phyloP scores from a whole-genome alignment of 1,284 basidiomycete species.

The Takashimella koratensis region DNA sequence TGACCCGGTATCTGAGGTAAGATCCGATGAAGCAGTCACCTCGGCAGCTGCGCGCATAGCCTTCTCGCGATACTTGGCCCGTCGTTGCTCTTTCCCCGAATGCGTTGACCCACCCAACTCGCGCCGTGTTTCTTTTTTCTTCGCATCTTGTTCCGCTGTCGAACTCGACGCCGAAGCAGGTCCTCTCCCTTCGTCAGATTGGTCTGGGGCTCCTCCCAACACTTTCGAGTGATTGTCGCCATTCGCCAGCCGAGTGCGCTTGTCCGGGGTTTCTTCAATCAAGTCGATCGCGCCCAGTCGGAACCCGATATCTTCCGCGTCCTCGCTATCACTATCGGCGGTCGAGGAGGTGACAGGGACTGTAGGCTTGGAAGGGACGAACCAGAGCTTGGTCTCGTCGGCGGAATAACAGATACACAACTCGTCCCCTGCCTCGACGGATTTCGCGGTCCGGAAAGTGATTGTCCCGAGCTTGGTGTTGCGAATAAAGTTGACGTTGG shows the following conservation, averaged over 20 bases:
- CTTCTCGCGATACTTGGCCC: slow-evolving; percentile 12
- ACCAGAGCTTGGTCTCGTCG: slow-evolving; percentile 48
- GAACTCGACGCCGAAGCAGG: neutral
- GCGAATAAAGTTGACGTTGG: slow-evolving; percentile 48
- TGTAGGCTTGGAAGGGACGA: slow-evolving; percentile 19
- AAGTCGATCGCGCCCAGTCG: neutral
- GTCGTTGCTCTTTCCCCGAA: slow-evolving; percentile 8
- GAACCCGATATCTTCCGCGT: neutral
- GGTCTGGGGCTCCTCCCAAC: neutral
- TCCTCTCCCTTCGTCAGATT: too few relatives aligned
- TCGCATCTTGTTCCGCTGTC: neutral
- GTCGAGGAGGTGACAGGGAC: neutral
- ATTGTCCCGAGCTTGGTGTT: slow-evolving; percentile 29
- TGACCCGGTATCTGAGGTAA: neutral
- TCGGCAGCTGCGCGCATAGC: neutral
- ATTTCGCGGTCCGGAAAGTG: slow-evolving; percentile 31
- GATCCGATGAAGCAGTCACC: neutral
- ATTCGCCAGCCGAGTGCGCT: neutral
- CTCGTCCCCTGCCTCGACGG: slow-evolving; percentile 36
- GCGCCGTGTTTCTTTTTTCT: neutral
- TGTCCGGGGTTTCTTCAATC: neutral
- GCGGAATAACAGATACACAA: slow-evolving; percentile 46
- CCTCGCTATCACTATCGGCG: neutral
- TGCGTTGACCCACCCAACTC: slow-evolving; percentile 10
- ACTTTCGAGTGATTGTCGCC: neutral